phyloP scores from a whole-genome alignment of 139 green algal genomes.

The Chlorella sp. region DNA sequence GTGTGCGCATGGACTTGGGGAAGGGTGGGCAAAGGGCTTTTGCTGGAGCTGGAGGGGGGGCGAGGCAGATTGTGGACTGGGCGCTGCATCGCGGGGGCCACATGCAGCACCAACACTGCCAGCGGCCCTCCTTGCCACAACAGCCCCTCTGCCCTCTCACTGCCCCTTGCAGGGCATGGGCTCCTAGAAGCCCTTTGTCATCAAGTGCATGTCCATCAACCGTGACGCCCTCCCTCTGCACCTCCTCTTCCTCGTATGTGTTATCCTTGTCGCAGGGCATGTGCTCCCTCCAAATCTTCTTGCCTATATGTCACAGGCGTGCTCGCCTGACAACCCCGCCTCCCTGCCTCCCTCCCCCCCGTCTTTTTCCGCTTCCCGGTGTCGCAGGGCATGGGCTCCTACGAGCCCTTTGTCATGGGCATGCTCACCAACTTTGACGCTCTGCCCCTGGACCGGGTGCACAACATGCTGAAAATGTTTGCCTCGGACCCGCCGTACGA shows the following conservation, averaged over 20 bases:
- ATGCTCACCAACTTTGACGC: conserved; percentile 92
- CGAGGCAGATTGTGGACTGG: too few species aligned
- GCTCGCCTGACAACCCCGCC: not conserved
- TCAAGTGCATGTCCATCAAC: not conserved
- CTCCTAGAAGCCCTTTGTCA: not conserved
- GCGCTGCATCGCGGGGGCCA: too few species aligned
- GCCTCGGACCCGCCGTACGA: conserved; percentile 88
- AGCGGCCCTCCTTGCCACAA: not conserved
- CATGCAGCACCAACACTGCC: too few species aligned
- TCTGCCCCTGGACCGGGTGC: conserved; percentile 87
- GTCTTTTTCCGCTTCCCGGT: not conserved
- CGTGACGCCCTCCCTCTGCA: not conserved
- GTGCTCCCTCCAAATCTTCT: not conserved
- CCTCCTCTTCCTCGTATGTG: too few species aligned
- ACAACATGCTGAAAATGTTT: conserved; percentile 98
- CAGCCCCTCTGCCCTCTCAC: not conserved
- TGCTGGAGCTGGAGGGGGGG: too few species aligned
- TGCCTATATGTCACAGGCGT: not conserved
- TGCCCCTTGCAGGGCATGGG: not conserved
- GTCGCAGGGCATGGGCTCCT: conserved; percentile 66
- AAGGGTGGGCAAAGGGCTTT: too few species aligned
- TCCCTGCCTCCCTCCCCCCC: too few species aligned
- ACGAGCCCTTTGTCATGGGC: conserved; percentile 87
- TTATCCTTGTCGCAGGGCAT: conserved; percentile 53
- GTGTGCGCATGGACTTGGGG: too few species aligned